Conservation (phyloP, 345 rosid genomes). For the Physaria fendleri region DNA sequence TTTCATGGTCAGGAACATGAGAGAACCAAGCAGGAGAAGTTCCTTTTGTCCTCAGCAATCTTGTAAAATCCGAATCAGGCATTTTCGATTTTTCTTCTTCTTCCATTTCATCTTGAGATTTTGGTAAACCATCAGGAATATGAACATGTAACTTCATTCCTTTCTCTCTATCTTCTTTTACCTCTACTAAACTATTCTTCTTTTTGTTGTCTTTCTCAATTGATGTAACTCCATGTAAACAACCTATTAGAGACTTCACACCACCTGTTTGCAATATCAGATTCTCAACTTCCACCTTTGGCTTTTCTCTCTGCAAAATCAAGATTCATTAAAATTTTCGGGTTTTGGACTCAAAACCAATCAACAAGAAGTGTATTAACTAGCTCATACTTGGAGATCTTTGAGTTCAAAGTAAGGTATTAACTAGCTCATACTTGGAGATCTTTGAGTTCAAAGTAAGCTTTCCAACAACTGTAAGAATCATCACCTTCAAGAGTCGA, state of each 20-base stretch:
- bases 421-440: conserved; percentile 43
- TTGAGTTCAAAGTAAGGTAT: conserved; percentile 75
- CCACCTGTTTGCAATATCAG: conserved; percentile 61
- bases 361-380: no score
- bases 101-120: conserved; percentile 56
- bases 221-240: conserved; percentile 54
- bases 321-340: neutral
- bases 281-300: conserved; percentile 61
- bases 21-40: conserved; percentile 75
- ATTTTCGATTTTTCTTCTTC: conserved; percentile 71
- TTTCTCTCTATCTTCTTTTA: conserved; percentile 23
- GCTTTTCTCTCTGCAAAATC: conserved; percentile 39
- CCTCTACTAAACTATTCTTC: conserved; percentile 17
- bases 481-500: conserved; percentile 78
- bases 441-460: conserved; percentile 74
- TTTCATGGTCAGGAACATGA: conserved; percentile 58
- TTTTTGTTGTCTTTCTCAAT: conserved; percentile 35
- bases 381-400: conserved; percentile 53
- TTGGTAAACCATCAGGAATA: conserved; percentile 79
- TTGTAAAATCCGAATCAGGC: conserved; percentile 75
- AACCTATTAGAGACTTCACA: conserved; percentile 55
- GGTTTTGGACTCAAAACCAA: neutral
- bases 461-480: conserved; percentile 80
- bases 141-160: conserved; percentile 33
- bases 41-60: conserved; percentile 63